A percentile compares a stretch with the other conserved stretches of the same genome.
Evolutionary conservation across 345 rosid species (phyloP).

Genomic region (Eucalyptus sp.): DNA sequence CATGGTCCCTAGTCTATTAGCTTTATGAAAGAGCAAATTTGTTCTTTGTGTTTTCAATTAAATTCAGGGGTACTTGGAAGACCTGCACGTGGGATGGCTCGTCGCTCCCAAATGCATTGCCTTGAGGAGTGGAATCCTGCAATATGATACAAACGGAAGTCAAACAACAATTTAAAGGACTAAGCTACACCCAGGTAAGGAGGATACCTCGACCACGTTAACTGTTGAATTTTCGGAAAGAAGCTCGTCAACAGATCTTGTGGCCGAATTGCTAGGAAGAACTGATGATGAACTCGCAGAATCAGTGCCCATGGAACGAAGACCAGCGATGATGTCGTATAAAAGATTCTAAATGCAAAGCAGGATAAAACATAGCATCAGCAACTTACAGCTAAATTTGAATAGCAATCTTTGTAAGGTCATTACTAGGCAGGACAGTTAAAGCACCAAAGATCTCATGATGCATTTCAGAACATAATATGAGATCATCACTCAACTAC

Average conservation of each 20-base stretch:
- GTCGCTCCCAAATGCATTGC: neutral
- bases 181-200: neutral
- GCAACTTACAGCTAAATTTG: neutral
- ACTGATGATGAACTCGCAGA: constrained; percentile 85
- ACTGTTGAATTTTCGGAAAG: constrained; percentile 48
- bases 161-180: neutral
- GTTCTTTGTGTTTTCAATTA: neutral
- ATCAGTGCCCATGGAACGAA: constrained; percentile 47
- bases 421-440: neutral
- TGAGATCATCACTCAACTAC: neutral
- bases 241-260: constrained; percentile 56
- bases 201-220: constrained; percentile 17
- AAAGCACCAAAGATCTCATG: neutral
- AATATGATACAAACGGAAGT: neutral
- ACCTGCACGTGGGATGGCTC: neutral
- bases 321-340: constrained; percentile 72
- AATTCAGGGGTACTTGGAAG: neutral
- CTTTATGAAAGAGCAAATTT: neutral
- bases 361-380: neutral
- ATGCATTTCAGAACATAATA: neutral
- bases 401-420: neutral
- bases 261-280: constrained; percentile 37
- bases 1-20: neutral
- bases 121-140: neutral
- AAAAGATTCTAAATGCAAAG: constrained; percentile 45